These are phyloP conservation scores for Euphorbia lathyris DNA, from an alignment of 345 rosid species.

Conservation along the genomic window DNA sequence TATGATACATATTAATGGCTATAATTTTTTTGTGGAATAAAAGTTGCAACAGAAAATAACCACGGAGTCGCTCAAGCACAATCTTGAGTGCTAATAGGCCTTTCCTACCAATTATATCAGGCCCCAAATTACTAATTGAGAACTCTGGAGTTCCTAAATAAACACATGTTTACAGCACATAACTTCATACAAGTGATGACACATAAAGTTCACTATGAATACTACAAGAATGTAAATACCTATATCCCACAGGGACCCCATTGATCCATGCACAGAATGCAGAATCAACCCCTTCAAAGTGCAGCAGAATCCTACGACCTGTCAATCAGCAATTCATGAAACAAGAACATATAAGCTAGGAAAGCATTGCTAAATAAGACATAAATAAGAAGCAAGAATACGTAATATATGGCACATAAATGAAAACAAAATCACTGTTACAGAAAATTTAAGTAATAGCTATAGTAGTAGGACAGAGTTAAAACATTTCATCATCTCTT, in stretches of 20 bases:
- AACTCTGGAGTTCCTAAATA: not conserved
- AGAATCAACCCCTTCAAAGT: constrained; percentile 97
- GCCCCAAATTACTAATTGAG: not conserved
- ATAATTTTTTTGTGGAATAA: not conserved
- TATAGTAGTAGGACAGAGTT: not conserved
- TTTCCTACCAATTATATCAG: not conserved
- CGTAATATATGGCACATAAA: not conserved
- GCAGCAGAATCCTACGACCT: constrained; percentile 93
- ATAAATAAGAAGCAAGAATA: not conserved
- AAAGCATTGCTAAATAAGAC: not conserved
- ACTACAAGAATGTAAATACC: constrained; percentile 36
- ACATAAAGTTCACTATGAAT: not conserved
- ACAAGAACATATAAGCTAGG: not conserved
- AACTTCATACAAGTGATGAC: not conserved
- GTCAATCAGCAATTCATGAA: constrained; percentile 22
- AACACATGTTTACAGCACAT: not conserved
- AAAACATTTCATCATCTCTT: not conserved
- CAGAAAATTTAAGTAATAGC: not conserved
- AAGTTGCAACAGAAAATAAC: not conserved
- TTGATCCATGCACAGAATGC: constrained; percentile 92
- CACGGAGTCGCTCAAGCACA: not conserved
- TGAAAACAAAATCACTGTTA: not conserved
- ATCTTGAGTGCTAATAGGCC: not conserved
- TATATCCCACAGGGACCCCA: constrained; percentile 84
- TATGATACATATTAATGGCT: not conserved